These are phyloP conservation scores for Vanrija sp. DNA, from an alignment of 1,284 basidiomycete species.

Conservation along the genomic window DNA sequence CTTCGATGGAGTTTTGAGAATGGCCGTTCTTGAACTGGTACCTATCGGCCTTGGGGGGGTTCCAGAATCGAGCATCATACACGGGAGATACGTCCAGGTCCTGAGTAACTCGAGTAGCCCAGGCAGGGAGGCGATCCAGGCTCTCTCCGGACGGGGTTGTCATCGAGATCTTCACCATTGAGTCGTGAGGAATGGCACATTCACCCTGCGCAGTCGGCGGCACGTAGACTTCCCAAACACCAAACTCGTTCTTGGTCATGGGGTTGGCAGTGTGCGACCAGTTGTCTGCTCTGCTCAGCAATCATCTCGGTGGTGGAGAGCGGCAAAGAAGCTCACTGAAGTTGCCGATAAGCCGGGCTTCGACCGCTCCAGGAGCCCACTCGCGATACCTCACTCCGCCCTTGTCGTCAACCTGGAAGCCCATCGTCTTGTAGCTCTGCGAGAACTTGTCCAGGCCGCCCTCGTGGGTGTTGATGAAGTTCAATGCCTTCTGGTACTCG, in stretches of 20 bases:
- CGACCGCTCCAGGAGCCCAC: slow-evolving; percentile 87
- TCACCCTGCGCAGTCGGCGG: slow-evolving; percentile 65
- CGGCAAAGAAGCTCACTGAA: slow-evolving; percentile 68
- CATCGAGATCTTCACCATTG: slow-evolving; percentile 93
- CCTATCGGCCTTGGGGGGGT: slow-evolving; percentile 66
- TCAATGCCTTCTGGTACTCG: slow-evolving; percentile 68
- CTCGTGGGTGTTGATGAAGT: slow-evolving; percentile 68
- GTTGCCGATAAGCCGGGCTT: slow-evolving; percentile 85
- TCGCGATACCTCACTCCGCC: slow-evolving; percentile 81
- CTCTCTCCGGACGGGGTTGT: slow-evolving; percentile 67
- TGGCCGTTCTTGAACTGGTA: slow-evolving; percentile 76
- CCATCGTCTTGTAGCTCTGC: slow-evolving; percentile 79
- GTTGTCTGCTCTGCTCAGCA: slow-evolving; percentile 57
- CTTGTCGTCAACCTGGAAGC: slow-evolving; percentile 67
- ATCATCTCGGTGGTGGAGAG: slow-evolving; percentile 1
- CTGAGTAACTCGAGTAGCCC: slow-evolving; percentile 94
- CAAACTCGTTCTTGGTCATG: slow-evolving; percentile 82
- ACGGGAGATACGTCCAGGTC: slow-evolving; percentile 83
- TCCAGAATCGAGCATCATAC: slow-evolving; percentile 98
- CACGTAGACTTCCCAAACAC: slow-evolving; percentile 84
- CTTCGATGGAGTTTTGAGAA: slow-evolving; percentile 46
- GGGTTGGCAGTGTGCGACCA: slow-evolving; percentile 82
- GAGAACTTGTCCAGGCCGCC: slow-evolving; percentile 87
- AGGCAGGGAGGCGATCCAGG: slow-evolving; percentile 86
- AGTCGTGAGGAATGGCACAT: slow-evolving; percentile 87